Conservation (phyloP, 2,329 filamentous ascomycete genomes). For the Aspergillus pseudoterreus region DNA sequence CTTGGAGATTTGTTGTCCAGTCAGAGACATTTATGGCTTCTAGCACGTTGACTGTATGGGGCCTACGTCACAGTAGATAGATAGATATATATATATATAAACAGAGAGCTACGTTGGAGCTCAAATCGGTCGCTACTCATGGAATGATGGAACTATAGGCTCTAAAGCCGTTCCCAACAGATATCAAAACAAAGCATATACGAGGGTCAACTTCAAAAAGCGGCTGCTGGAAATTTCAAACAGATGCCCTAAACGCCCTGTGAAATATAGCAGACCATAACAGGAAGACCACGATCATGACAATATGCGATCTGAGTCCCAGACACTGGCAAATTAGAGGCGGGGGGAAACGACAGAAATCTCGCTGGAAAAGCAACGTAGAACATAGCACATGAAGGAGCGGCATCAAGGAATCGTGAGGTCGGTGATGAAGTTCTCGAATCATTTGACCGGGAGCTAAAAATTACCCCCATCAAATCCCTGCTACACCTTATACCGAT, state of each 20-base stretch:
- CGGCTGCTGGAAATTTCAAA: not conserved
- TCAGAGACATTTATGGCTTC: not conserved
- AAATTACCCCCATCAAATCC: not conserved
- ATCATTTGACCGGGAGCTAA: not conserved
- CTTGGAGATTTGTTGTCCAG: not conserved
- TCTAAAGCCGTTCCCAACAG: no score
- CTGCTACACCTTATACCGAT: not conserved
- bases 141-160: no score
- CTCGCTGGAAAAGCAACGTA: constrained; percentile 2
- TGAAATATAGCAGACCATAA: constrained; percentile 6
- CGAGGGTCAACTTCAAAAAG: no score
- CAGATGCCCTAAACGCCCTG: constrained; percentile 14
- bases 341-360: not conserved
- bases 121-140: no score
- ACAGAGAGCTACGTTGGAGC: no score
- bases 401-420: constrained; percentile 1
- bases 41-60: no score
- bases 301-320: constrained; percentile 1
- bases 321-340: not conserved
- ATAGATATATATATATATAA: no score
- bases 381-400: not conserved
- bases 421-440: not conserved
- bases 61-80: no score
- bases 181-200: no score
- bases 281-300: not conserved